Conservation (phyloP, 2,329 filamentous ascomycete species). For the Ophiostoma quercus region DNA sequence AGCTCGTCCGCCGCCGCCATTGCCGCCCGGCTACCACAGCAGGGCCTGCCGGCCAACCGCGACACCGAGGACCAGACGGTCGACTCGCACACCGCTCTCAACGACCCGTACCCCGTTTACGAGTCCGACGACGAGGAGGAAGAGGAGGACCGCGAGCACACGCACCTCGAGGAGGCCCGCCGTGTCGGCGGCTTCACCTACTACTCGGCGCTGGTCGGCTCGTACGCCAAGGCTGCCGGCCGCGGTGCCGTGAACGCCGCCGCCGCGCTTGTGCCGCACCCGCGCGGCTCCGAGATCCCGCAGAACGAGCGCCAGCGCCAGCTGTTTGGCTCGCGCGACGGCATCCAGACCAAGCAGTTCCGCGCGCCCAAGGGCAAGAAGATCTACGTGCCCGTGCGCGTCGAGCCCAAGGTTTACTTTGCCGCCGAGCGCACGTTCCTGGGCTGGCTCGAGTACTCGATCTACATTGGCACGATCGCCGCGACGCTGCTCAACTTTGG, state of each 20-base stretch:
- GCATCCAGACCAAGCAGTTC: slow-evolving; percentile 57
- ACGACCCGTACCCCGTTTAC: slow-evolving; percentile 79
- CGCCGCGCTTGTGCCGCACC: slow-evolving; percentile 50
- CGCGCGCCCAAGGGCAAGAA: slow-evolving; percentile 77
- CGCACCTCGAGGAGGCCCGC: slow-evolving; percentile 71
- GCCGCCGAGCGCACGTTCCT: slow-evolving; percentile 94
- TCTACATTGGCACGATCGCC: slow-evolving; percentile 85
- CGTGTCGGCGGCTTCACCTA: slow-evolving; percentile 73
- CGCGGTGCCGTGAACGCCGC: slow-evolving; percentile 42
- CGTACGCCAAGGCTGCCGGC: slow-evolving; percentile 41
- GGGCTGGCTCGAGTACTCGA: slow-evolving; percentile 94
- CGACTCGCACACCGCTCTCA: slow-evolving; percentile 38
- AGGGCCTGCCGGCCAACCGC: slow-evolving; percentile 39
- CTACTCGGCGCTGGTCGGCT: slow-evolving; percentile 54
- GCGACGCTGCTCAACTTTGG: slow-evolving; percentile 80
- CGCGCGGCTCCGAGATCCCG: slow-evolving; percentile 52
- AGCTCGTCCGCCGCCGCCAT: slow-evolving; percentile 35
- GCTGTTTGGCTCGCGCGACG: slow-evolving; percentile 48
- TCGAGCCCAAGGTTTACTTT: slow-evolving; percentile 97
- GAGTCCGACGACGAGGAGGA: slow-evolving; percentile 83
- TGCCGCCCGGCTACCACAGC: slow-evolving; percentile 22
- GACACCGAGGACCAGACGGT: slow-evolving; percentile 83
- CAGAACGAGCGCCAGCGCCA: slow-evolving; percentile 49
- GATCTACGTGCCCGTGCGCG: slow-evolving; percentile 91
- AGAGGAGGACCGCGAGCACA: slow-evolving; percentile 57